Conservation (phyloP, 352 stramenopile species). For the Pythium scleroteichum region DNA sequence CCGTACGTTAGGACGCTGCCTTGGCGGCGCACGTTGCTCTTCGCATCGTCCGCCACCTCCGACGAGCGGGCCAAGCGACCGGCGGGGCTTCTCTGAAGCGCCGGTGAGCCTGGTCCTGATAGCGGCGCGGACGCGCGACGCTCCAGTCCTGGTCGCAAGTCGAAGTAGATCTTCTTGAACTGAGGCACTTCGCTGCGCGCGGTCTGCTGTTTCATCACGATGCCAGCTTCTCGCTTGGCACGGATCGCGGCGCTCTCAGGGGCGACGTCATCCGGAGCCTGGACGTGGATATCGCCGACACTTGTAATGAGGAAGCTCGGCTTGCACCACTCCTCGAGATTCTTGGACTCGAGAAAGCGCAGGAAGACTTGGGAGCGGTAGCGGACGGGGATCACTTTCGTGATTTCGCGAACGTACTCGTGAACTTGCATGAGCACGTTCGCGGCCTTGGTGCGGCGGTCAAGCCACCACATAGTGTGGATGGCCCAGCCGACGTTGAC, state of each 20-base stretch:
- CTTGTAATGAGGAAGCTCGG: constrained; percentile 19
- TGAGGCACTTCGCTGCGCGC: constrained; percentile 10
- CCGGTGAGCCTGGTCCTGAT: neutral
- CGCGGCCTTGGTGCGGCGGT: constrained; percentile 27
- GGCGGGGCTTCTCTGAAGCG: neutral
- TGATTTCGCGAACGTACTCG: constrained; percentile 41
- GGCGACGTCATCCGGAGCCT: constrained; percentile 17
- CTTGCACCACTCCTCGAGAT: constrained; percentile 17
- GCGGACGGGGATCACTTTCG: constrained; percentile 27
- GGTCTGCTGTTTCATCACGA: neutral
- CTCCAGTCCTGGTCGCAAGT: constrained; percentile 22
- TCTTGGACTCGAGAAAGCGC: constrained; percentile 31
- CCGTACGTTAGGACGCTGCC: constrained; percentile 4
- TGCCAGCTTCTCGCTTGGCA: constrained; percentile 2
- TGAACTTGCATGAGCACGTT: constrained; percentile 37
- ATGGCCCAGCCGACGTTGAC: constrained; percentile 42
- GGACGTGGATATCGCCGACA: constrained; percentile 22
- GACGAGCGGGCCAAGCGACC: neutral
- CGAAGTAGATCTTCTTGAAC: constrained; percentile 25
- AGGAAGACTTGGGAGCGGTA: constrained; percentile 28
- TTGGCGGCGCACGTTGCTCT: neutral
- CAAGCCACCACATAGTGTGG: constrained; percentile 33
- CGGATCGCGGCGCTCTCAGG: constrained; percentile 6
- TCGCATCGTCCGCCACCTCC: neutral
- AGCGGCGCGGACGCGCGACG: constrained; percentile 16